Evolutionary conservation across 805 yeast species (phyloP).

Genomic region (Cyberlindnera bimundalis): DNA sequence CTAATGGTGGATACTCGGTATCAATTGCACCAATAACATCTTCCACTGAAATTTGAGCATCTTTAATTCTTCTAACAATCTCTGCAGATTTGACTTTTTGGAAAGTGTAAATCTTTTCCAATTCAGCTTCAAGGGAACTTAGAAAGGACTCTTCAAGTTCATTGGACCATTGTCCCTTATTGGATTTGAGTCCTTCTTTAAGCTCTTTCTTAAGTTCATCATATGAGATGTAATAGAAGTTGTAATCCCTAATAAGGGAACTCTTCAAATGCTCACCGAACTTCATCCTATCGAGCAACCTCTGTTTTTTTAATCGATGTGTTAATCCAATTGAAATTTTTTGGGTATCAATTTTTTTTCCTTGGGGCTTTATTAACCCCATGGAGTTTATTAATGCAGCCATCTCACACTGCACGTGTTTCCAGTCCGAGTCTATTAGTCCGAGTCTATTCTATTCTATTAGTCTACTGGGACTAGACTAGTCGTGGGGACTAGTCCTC

Average conservation of each 20-base stretch:
- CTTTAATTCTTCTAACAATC: slow-evolving; percentile 79
- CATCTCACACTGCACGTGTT: slow-evolving; percentile 8
- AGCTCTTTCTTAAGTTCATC: slow-evolving; percentile 85
- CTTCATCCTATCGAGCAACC: slow-evolving; percentile 64
- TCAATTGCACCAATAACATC: slow-evolving; percentile 59
- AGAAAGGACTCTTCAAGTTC: slow-evolving; percentile 80
- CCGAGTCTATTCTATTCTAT: no score
- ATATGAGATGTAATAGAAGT: slow-evolving; percentile 85
- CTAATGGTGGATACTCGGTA: slow-evolving; percentile 46
- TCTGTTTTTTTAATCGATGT: neutral
- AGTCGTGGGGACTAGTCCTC: no score
- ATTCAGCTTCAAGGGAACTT: slow-evolving; percentile 66
- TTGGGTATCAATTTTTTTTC: no score
- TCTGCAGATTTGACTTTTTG: slow-evolving; percentile 86
- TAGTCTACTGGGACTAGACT: no score
- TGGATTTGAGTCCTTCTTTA: slow-evolving; percentile 60
- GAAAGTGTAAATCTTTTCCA: slow-evolving; percentile 91
- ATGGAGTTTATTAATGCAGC: no score
- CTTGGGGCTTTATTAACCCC: no score
- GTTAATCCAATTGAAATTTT: no score
- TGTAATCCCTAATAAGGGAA: slow-evolving; percentile 85
- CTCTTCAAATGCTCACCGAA: slow-evolving; percentile 92
- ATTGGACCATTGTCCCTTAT: slow-evolving; percentile 65
- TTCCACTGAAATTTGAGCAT: slow-evolving; percentile 69
- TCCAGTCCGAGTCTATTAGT: neutral